Conservation (phyloP, 116 monocot species). For the Trichopus zeylanicus region DNA sequence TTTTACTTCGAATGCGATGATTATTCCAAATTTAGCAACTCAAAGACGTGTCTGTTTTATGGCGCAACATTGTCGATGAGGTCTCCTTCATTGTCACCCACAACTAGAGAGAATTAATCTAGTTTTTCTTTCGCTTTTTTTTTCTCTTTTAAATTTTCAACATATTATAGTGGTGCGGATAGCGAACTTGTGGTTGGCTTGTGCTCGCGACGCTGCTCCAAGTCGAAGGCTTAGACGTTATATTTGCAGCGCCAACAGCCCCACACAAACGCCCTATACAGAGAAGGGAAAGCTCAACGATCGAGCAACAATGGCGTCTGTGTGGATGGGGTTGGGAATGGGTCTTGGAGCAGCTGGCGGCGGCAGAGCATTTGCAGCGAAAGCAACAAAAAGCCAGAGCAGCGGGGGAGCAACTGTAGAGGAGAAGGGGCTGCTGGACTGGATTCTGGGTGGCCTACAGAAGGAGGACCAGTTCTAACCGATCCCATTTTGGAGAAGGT, state of each 20-base stretch:
- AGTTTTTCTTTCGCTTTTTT: no score
- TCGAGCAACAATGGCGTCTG: constrained; percentile 43
- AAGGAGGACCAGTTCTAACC: constrained; percentile 77
- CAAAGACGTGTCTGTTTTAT: no score
- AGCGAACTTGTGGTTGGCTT: constrained; percentile 1
- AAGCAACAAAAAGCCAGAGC: constrained; percentile 23
- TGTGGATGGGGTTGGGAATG: no score
- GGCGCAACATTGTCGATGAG: no score
- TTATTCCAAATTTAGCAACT: no score
- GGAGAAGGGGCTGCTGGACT: constrained; percentile 65
- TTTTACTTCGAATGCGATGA: no score
- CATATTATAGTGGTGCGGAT: neutral
- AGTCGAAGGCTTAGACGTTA: neutral
- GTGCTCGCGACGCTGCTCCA: neutral
- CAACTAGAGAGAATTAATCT: no score
- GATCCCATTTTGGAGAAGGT: constrained; percentile 80
- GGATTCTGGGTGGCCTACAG: constrained; percentile 45
- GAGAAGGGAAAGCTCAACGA: neutral
- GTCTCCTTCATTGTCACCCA: no score
- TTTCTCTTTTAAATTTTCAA: neutral
- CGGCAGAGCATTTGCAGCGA: constrained; percentile 14
- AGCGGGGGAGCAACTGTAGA: constrained; percentile 25
- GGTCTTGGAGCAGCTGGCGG: constrained; percentile 19
- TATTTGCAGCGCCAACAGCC: no score
- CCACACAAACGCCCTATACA: no score